Base-by-base conservation (phyloP, 768 basidiomycete species). In the Trametes elegans region DNA sequence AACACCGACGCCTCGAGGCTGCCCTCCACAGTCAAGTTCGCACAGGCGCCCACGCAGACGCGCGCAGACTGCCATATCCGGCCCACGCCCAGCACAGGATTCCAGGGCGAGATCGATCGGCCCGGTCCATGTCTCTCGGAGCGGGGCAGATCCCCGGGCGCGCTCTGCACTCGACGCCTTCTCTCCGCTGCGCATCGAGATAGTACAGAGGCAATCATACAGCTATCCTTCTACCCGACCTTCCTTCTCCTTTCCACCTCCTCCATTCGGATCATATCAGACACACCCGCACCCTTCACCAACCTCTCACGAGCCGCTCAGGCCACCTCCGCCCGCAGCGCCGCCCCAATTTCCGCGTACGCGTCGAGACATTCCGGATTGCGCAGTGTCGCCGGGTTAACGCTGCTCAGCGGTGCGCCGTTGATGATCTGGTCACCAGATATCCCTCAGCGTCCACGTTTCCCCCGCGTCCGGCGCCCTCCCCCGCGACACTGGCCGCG, bases 291-390 rank as follows among this genome's bases (percentile, higher is more conserved):
- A 39, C 18, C 16, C 38, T 8, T 4, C 18, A 8, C 38, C n/a
- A n/a, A 8, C 16, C 13, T 39, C 38, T 39, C 8, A 3, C 4
- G 19, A 46, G 18, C 48, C 21, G 18, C 34, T 54, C 57, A 58
- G 66, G 55, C 64, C 39, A 75, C 73, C 64, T 84, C 82, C 52
- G 58, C 68, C 45, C 83, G 72, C 66, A 88, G 66, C 46, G 42
- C 54, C 45, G 73, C 65, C 35, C 87, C 85, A 45, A 83, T 68
- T n/a, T 74, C 70, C 38, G 66, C 79, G 70, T 86, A 91, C 59
- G 80, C 80, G 6, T 66, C 71, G 43, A 91, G 75, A 68, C 86
- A 88, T 59, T 82, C 83, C 16, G 90, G 85, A 68, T 92, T 91
- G 29, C 79, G 74, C 58, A 93, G 66, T 14, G 88, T 91, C 29